phyloP scores from a whole-genome alignment of 73 alveolate genomes.

The Paramecium primaurelia region DNA sequence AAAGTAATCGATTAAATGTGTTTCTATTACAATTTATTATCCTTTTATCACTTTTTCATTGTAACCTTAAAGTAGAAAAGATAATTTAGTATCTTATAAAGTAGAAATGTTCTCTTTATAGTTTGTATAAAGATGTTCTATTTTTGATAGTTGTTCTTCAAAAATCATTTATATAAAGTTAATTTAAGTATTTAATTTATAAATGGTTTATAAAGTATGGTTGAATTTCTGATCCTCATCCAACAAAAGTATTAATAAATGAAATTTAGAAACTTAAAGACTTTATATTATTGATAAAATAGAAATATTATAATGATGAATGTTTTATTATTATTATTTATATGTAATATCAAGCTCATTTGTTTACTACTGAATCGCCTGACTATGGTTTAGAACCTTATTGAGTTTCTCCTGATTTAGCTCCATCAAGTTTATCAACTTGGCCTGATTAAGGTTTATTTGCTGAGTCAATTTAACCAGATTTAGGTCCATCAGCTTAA shows the following conservation, averaged over 20 bases:
- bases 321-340: neutral
- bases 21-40: neutral
- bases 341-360: neutral
- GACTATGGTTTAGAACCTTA: neutral
- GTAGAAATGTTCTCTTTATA: neutral
- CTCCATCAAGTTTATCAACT: neutral
- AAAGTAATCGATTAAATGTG: neutral
- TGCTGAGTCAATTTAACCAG: neutral
- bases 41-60: neutral
- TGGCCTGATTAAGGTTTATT: neutral
- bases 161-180: neutral
- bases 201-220: neutral
- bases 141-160: neutral
- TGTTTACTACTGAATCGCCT: neutral
- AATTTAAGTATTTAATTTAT: neutral
- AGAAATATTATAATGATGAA: neutral
- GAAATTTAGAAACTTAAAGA: neutral
- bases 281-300: neutral
- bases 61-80: neutral
- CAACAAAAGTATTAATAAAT: neutral
- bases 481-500: neutral
- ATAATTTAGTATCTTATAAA: neutral
- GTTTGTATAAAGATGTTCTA: neutral
- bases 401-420: constrained; percentile 12
- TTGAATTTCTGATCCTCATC: neutral